Conservation (phyloP, 345 rosid species). For the Melaleuca quinquenervia region DNA sequence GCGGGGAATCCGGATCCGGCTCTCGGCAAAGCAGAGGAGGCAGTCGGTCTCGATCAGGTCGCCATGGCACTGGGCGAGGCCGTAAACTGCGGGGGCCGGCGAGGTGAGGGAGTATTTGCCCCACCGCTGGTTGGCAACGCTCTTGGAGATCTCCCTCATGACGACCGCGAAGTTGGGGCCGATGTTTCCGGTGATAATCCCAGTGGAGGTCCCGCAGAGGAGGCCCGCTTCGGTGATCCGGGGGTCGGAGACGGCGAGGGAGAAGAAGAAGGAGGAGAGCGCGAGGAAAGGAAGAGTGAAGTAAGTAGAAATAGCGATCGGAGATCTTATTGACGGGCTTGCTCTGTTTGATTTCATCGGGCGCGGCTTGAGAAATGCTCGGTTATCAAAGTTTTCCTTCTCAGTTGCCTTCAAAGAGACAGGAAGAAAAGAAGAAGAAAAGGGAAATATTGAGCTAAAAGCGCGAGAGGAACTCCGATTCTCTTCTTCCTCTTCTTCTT, state of each 20-base stretch:
- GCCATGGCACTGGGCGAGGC: slow-evolving; percentile 32
- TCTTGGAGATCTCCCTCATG: slow-evolving; percentile 1
- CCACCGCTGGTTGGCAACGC: background rate
- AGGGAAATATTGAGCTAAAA: background rate
- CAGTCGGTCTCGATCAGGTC: slow-evolving; percentile 33
- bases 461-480: background rate
- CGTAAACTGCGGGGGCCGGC: slow-evolving; percentile 15
- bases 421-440: background rate
- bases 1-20: slow-evolving; percentile 5
- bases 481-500: background rate
- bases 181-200: background rate
- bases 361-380: background rate
- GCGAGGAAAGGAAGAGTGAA: background rate
- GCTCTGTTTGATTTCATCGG: background rate
- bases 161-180: background rate
- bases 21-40: slow-evolving; percentile 25
- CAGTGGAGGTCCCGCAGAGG: background rate
- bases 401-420: background rate
- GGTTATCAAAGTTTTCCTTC: background rate
- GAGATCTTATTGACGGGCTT: background rate
- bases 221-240: background rate
- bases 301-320: background rate
- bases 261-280: background rate
- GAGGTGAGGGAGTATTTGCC: slow-evolving; percentile 5
- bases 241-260: background rate